Base-by-base conservation (phyloP, 257 asterid genomes). In the Lycium ferocissimum region DNA sequence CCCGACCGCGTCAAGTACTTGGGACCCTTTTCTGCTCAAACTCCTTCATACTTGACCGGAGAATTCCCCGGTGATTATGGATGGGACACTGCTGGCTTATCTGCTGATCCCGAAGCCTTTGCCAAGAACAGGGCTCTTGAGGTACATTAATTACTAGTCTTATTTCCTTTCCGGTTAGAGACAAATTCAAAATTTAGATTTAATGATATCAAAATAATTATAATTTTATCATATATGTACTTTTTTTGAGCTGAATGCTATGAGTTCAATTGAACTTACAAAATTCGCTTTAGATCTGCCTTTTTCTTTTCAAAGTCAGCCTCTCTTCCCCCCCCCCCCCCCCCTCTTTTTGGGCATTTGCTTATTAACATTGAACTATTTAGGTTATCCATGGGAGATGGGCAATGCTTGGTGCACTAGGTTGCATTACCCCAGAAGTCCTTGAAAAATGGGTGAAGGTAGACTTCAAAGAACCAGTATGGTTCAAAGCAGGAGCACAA, bases 331-430 rank as follows among this genome's bases (percentile, higher is more conserved):
- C 33, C 33, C n/a, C n/a, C n/a, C n/a, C n/a, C n/a, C n/a, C n/a
- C n/a, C n/a, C n/a, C 14, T 61, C 45, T 40, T 40, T 18, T 18
- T 7, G 9, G 10, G 18, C 18, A 0, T 17, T 54, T 70, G 26
- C 1, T 83, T 18, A 49, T 54, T 45, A 13, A 54, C n/a, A 47
- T 12, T 75, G 59, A 43, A 59, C 9, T 9, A 10, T 18, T 2
- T 47, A 84, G 92, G 92, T 90, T 43, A 90, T 90, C 84, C 93
- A 87, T 35, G 90, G 91, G 5, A 79, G 93, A 72, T 90, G 91
- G 93, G 93, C 93, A 54, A 90, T 90, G 93, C 93, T 90, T 13
- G 90, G 93, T 43, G 93, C 93, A 62, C 87, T 90, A 10, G 91
- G 93, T 26, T 89, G 91, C 86, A 87, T 90, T 83, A 87, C 90